phyloP scores from a whole-genome alignment of 768 basidiomycete species.

The Tricholoma sp. region DNA sequence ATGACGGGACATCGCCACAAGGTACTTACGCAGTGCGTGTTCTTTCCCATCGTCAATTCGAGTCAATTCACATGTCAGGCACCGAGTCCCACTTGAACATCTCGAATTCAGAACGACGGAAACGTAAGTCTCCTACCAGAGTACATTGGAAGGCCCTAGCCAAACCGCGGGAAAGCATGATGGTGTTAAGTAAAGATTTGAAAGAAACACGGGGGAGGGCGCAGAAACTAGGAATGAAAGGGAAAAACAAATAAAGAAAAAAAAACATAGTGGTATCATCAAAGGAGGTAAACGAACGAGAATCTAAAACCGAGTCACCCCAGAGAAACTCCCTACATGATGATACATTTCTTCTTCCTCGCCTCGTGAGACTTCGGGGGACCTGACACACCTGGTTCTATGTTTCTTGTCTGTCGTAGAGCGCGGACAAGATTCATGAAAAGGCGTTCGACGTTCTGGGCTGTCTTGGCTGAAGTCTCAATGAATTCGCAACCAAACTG shows the following conservation, averaged over 20 bases:
- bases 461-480: conserved; percentile 95
- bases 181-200: conserved; percentile 18
- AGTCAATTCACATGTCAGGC: conserved; percentile 6
- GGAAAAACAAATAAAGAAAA: conserved; percentile 25
- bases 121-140: conserved; percentile 25
- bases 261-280: conserved; percentile 72
- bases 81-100: neutral
- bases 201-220: conserved; percentile 19
- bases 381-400: conserved; percentile 40
- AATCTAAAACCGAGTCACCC: conserved; percentile 65
- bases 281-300: conserved; percentile 62
- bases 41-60: neutral
- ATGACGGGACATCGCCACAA: no score
- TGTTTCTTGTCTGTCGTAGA: conserved; percentile 66
- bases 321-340: conserved; percentile 71
- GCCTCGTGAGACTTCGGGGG: conserved; percentile 36
- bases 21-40: no score
- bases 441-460: conserved; percentile 85
- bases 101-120: conserved; percentile 13
- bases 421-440: conserved; percentile 86
- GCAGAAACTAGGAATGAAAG: conserved; percentile 24
- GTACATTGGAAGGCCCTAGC: conserved; percentile 33
- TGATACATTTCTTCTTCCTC: conserved; percentile 58
- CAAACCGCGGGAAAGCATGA: conserved; percentile 20
- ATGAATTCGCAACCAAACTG: conserved; percentile 89